Evolutionary conservation across 2,329 filamentous ascomycete species (phyloP), one percentile per base, ranked within the genome.

Genomic region (Sclerotinia sclerotiorum): DNA sequence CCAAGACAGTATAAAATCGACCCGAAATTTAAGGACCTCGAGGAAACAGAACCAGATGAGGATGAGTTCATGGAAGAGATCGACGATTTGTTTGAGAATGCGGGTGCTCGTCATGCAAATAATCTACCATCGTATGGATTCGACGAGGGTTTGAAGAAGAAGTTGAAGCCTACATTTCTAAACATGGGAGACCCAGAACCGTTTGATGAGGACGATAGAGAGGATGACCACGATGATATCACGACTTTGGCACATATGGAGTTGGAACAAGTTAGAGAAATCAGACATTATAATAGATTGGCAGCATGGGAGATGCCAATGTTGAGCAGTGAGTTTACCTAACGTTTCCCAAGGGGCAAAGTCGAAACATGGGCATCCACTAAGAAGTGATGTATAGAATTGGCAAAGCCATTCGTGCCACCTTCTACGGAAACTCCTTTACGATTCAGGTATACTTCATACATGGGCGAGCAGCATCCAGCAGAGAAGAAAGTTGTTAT

Each of bases 241-340:
- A 90, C 91, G 69, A 87, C 87, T 64, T 84, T 93, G 79, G 95
- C 88, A 0, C 94, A 99, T 80, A 88, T 85, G 65, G 93, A 98
- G 81, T 82, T 99, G 73, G 92, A 97, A 75, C 86, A 95, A 79
- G 89, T 96, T 76, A 86, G 94, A 71, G 94, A 98, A 80, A 85
- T 94, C 78, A 87, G 95, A 82, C 88, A 97, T 76, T 97, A 97
- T 79, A 89, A 91, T 60, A 87, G 95, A 65, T 84, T 97, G 74
- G 88, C 91, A 58, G 93, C 93, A 32, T 99, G 95, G 94, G 95
- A 99, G 80, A 92, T 99, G 90, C 95, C 95, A 13, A 82, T 97
- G 71, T 83, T 99, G 70, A 88, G 89, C 69, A 91, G 94, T 97
- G 86, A 79, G 92, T 84, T 65, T 29, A 42, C 39, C 35, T 52